A percentile compares a stretch with the other conserved stretches of the same genome.
phyloP scores from a whole-genome alignment of 768 basidiomycete species.

The Cyclocybe cylindracea region DNA sequence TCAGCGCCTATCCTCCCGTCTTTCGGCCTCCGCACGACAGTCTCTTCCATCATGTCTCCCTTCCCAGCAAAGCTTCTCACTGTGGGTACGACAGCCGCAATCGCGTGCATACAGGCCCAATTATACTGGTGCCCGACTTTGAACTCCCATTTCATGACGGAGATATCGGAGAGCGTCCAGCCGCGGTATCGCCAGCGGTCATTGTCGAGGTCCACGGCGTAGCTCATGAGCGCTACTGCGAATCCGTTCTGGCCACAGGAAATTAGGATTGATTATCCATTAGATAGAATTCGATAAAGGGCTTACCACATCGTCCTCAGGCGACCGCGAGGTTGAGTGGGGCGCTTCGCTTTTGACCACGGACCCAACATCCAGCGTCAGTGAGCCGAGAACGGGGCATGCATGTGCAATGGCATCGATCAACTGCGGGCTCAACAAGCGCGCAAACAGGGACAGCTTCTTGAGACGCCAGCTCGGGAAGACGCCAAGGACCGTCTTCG shows the following conservation, averaged over 20 bases:
- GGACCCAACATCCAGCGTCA: conserved; percentile 18
- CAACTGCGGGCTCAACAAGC: conserved; percentile 19
- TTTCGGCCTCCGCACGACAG: background rate
- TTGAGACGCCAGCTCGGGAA: conserved; percentile 19
- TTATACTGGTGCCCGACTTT: conserved; percentile 6
- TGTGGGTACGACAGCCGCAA: conserved; percentile 12
- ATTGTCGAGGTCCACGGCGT: conserved; percentile 3
- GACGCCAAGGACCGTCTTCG: conserved; percentile 15
- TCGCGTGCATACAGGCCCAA: conserved; percentile 10
- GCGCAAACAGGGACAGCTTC: conserved; percentile 20
- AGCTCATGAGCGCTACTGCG: background rate
- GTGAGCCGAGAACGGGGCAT: conserved; percentile 20
- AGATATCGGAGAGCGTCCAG: conserved; percentile 16
- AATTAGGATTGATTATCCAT: too few species aligned
- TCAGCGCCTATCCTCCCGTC: too few species aligned
- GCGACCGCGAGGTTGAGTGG: too few species aligned
- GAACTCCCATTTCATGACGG: conserved; percentile 15
- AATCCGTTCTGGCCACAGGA: conserved; percentile 1
- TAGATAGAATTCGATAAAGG: too few species aligned
- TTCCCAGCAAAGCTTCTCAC: conserved; percentile 7
- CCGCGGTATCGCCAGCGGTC: conserved; percentile 6
- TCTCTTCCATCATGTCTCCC: conserved; percentile 1
- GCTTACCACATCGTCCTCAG: too few species aligned
- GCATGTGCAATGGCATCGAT: conserved; percentile 21
- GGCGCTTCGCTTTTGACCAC: conserved; percentile 2